Base-by-base conservation (phyloP, 2,329 filamentous ascomycete species). In the Aspergillus quadrilineatus region DNA sequence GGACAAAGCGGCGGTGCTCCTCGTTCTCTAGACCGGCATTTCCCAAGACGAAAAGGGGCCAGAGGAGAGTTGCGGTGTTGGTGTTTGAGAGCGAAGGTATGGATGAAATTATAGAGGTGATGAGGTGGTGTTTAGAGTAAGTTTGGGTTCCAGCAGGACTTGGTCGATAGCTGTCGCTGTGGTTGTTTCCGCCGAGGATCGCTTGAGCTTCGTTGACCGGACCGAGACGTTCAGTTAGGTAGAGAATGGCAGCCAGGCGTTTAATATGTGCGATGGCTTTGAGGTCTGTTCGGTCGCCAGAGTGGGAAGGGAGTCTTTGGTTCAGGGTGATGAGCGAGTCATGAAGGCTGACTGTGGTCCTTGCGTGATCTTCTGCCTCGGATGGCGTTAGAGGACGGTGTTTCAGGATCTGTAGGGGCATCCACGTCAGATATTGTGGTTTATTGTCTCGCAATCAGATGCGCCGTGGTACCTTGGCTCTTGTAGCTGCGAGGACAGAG, bases 191-290 rank as follows among this genome's bases (percentile, higher is more conserved):
- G 12, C 29, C 4, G 3, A 37, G 14, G 12, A 37, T 37, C 5
- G 4, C 34, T 5, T 5, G 8, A 14, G 34, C 34, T 4, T 46
- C 6, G 2, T 26, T 52, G 42, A 3, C 3, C n/a, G 14, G 12
- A 4, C n/a, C 17, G 29, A 46, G 46, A 28, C 61, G 57, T 28
- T 66, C 62, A 6, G 50, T 57, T 2, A 71, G 62, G 57, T 72
- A 71, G 7, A 72, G 57, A 6, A 71, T 52, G 4, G 69, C 65
- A 3, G 67, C 61, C 2, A 69, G 58, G 6, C 67, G 60, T 55
- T 72, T 72, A 6, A 61, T 64, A 29, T 71, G 63, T 4, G 67
- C 69, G 17, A 70, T 67, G 7, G 49, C 59, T 29, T 63, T 48
- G 12, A 70, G 62, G 14, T 64, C 62, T 7, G 57, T 42, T 37